phyloP scores from a whole-genome alignment of 2,329 filamentous ascomycete species.

The Diplodia scrobiculata region DNA sequence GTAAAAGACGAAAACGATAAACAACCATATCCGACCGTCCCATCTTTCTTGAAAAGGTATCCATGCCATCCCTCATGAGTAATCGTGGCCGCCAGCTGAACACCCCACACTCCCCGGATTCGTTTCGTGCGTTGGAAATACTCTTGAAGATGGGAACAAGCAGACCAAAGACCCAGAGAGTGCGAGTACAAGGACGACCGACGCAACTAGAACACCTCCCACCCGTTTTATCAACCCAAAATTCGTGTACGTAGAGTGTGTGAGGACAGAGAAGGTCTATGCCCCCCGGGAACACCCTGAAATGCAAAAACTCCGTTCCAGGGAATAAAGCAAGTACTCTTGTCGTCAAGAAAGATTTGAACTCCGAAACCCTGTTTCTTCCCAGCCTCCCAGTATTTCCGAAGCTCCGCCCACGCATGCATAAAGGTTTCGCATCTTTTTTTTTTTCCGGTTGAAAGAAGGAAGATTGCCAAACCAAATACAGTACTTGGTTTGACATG shows the following conservation, averaged over 20 bases:
- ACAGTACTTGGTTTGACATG: conserved; percentile 28
- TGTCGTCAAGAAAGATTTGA: conserved; percentile 24
- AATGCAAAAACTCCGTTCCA: conserved; percentile 47
- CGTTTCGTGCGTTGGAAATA: conserved; percentile 13
- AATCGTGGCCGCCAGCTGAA: conserved; percentile 22
- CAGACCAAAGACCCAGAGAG: conserved; percentile 21
- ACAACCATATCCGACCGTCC: conserved; percentile 13
- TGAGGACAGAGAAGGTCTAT: conserved; percentile 20
- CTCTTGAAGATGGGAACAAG: conserved; percentile 21
- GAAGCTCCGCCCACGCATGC: conserved; percentile 24
- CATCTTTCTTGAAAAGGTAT: conserved; percentile 21
- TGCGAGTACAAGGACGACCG: conserved; percentile 17
- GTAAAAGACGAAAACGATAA: conserved; percentile 12
- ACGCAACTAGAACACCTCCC: conserved; percentile 18
- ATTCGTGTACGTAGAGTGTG: conserved; percentile 25
- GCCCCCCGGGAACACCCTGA: conserved; percentile 44
- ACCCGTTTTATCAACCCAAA: conserved; percentile 22
- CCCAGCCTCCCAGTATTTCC: conserved; percentile 17
- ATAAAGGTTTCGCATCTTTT: conserved; percentile 40
- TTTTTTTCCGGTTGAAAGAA: not conserved
- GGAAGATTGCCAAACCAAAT: conserved; percentile 32
- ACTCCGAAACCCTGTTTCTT: conserved; percentile 24
- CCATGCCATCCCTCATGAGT: conserved; percentile 24
- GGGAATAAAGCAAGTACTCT: conserved; percentile 27
- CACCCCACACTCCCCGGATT: conserved; percentile 15